Percentiles rank a stretch among this genome's conserved stretches.
Evolutionary conservation across 1,284 basidiomycete species (phyloP).

Genomic region (Papiliotrema nemorosa): DNA sequence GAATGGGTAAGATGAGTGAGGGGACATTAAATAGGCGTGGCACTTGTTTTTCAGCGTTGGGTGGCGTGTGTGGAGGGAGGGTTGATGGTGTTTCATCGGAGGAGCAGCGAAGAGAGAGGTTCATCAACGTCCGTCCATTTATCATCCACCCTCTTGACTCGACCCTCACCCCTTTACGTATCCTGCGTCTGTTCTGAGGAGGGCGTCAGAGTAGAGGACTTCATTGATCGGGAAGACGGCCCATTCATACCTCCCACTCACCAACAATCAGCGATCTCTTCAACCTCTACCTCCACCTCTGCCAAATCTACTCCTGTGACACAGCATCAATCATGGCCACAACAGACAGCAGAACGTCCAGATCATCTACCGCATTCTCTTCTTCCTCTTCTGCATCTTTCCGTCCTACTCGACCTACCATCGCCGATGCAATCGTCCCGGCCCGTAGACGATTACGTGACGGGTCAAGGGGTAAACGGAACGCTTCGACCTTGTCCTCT

Average conservation of each 20-base stretch:
- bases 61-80: neutral
- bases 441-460: no score
- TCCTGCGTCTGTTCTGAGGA: neutral
- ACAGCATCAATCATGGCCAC: neutral
- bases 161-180: neutral
- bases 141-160: neutral
- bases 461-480: no score
- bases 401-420: constrained; percentile 2
- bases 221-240: no score
- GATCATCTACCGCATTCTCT: neutral
- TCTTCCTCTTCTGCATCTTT: no score
- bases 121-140: neutral
- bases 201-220: no score
- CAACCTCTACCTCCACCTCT: no score
- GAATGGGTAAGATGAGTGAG: no score
- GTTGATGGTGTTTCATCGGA: neutral
- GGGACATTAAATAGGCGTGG: neutral
- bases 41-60: neutral
- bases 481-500: no score
- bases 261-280: no score
- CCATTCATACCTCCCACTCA: no score
- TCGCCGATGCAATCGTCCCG: neutral
- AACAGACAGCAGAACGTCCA: no score
- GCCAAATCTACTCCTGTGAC: no score
- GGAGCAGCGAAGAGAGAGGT: neutral